Base-by-base conservation (phyloP, 331 rosid species). In the Acacia pycnantha region DNA sequence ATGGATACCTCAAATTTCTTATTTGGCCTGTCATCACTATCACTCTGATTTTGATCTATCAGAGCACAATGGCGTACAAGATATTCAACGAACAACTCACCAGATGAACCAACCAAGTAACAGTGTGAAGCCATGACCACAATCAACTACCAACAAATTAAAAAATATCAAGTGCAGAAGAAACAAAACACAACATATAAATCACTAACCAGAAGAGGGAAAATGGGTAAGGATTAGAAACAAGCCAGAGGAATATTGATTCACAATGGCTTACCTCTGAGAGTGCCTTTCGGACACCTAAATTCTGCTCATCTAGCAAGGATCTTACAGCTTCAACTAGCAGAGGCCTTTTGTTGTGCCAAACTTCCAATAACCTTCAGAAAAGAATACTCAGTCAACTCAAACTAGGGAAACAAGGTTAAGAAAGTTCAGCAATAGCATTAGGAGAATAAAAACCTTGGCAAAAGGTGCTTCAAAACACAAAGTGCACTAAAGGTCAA, bases 101-200 rank as follows among this genome's bases (percentile, higher is more conserved):
- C 98, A 85, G 93, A 89, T 62, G 97, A 79, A 87, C 98, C 97
- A 85, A 92, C 91, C 90, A 95, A 89, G 91, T 90, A 93, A 89
- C 96, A 95, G 86, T 95, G 97, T 0, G 97, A 95, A 71, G 98
- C 98, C 98, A 95, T 95, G 62, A 95, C 96, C 75, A 95, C 97
- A 83, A 93, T 95, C 83, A 95, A 92, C 98, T 95, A 88, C 66
- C 81, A 86, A 70, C 69, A 83, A 85, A 80, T 47, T 58, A 65
- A 70, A 64, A 73, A 70, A 46, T 33, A 40, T 67, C 73, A 82
- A 16, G 70, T 44, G 31, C 13, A 22, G 24, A 75, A 79, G 75
- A 54, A 47, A 80, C 15, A 61, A 77, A 84, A 70, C 8, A 2
- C 84, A 76, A 80, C 64, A 50, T 51, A 59, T 65, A 75, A 22